phyloP scores from a whole-genome alignment of 2,329 filamentous ascomycete species.

The Cyphellophora europaea region DNA sequence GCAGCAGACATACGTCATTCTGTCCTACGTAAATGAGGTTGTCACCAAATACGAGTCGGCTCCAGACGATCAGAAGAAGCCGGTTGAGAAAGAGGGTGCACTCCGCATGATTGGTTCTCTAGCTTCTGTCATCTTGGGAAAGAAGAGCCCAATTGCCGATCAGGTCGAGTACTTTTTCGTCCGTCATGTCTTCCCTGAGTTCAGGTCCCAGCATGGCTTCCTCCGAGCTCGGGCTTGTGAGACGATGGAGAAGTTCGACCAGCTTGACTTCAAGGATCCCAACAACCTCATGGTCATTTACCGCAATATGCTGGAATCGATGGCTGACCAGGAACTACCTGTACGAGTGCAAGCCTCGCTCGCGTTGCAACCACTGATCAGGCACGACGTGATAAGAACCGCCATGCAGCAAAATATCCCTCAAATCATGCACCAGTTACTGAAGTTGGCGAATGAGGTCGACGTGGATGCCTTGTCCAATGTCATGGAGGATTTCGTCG shows the following conservation, averaged over 20 bases:
- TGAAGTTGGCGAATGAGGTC: constrained; percentile 95
- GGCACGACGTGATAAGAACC: constrained; percentile 84
- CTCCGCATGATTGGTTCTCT: constrained; percentile 94
- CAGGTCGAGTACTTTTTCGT: constrained; percentile 99
- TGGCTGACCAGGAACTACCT: constrained; percentile 87
- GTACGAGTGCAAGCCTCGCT: constrained; percentile 91
- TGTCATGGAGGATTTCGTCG: constrained; percentile 99
- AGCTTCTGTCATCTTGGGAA: constrained; percentile 85
- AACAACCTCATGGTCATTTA: constrained; percentile 96
- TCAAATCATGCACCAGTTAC: constrained; percentile 96
- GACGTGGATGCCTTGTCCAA: constrained; percentile 96
- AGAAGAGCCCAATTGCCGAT: constrained; percentile 96
- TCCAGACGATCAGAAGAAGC: constrained; percentile 81
- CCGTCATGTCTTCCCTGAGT: constrained; percentile 96
- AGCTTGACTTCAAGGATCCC: constrained; percentile 90
- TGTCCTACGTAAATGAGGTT: constrained; percentile 89
- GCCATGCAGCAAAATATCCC: constrained; percentile 98
- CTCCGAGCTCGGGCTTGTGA: constrained; percentile 91
- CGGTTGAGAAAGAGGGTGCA: constrained; percentile 91
- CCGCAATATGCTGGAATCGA: constrained; percentile 90
- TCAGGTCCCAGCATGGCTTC: constrained; percentile 84
- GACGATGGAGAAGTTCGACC: constrained; percentile 95
- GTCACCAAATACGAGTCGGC: constrained; percentile 86
- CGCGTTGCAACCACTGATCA: constrained; percentile 87
- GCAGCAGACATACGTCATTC: constrained; percentile 90